Evolutionary conservation across 441 rosid species (phyloP), one percentile per base, ranked within the genome.

Genomic region (Dalechampia spathulata): DNA sequence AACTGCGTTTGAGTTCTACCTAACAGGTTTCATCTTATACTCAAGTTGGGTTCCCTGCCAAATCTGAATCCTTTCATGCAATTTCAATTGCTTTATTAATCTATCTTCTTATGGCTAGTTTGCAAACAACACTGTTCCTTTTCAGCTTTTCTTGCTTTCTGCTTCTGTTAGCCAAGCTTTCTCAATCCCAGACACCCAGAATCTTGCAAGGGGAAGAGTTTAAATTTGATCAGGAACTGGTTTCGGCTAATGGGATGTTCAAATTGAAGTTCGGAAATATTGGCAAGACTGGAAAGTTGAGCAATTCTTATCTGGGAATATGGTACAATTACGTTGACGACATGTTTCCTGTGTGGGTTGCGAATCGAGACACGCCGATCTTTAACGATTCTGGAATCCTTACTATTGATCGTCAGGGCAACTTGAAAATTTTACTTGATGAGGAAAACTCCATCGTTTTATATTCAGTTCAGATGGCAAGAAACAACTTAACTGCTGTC

Each of bases 191-290:
- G 7, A 51, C 23, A 17, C 5, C 15, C 2, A 51, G 26, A 51
- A 32, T 51, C 6, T 4, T 51, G 22, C 55, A 34, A 34, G 55
- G 26, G 20, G 26, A 76, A 49, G 66, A 86, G 85, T 56, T 83
- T 78, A 83, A 95, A 91, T 34, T 0, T 34, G 26, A 47, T 47
- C 15, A 28, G 32, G 51, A 47, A 26, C 57, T 52, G 12, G 19
- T 52, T 14, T 52, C 57, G 6, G 27, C 37, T 16, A 8, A 52
- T 36, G 16, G 10, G 28, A 37, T 21, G 28, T 49, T 60, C 57
- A 49, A 21, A 7, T 40, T 60, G 13, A 55, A 39, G 17, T 49
- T 60, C 43, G 12, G 6, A 5, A 15, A 27, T 5, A 27, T 38
- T 37, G 46, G 52, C 45, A 20, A 41, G 16, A 38, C 17, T 37